phyloP scores from a whole-genome alignment of 106 monocot genomes.

The Apostasia ramifera region DNA sequence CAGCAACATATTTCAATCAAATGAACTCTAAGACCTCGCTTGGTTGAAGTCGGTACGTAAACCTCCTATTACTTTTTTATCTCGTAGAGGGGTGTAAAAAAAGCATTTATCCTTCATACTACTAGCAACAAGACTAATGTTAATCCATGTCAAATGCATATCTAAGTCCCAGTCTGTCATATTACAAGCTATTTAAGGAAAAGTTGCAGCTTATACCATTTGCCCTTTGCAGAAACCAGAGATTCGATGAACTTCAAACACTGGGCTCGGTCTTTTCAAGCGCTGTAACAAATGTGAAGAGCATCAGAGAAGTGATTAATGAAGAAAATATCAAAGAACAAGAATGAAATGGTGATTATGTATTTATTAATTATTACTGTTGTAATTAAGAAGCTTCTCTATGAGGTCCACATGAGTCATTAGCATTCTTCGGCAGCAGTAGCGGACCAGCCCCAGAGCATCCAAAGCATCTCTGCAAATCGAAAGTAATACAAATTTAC shows the following conservation, averaged over 20 bases:
- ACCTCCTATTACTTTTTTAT: no score
- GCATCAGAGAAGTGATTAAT: background rate
- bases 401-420: constrained; percentile 99
- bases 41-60: no score
- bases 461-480: constrained; percentile 67
- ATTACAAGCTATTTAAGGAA: no score
- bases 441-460: constrained; percentile 81
- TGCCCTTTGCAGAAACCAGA: background rate
- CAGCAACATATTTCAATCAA: no score
- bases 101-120: no score
- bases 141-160: no score
- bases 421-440: constrained; percentile 92
- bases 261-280: constrained; percentile 18
- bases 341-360: background rate
- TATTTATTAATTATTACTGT: constrained; percentile 31
- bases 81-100: no score
- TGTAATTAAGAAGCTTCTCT: constrained; percentile 94
- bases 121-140: no score
- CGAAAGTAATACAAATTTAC: background rate
- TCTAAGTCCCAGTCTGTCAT: no score
- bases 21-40: no score
- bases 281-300: constrained; percentile 1
- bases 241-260: background rate
- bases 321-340: background rate
- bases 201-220: no score